A percentile compares a stretch with the other conserved stretches of the same genome.
phyloP scores from a whole-genome alignment of 1,284 basidiomycete species.

The Rugosomyces carneus region DNA sequence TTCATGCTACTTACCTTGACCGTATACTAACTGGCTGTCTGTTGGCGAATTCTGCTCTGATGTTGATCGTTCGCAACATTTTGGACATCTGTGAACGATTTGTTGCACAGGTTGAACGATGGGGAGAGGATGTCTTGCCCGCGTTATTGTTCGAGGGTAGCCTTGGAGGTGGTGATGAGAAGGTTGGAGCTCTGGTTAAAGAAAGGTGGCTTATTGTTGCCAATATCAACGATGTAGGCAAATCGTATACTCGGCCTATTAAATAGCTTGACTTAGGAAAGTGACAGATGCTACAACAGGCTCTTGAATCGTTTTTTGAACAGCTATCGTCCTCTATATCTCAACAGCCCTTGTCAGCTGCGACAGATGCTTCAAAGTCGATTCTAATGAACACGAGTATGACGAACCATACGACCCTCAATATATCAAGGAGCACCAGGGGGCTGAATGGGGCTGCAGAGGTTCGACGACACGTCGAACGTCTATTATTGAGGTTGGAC shows the following conservation, averaged over 20 bases:
- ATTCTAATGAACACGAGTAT: constrained; percentile 55
- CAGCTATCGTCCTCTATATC: constrained; percentile 70
- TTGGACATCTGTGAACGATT: constrained; percentile 81
- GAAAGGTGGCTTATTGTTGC: constrained; percentile 63
- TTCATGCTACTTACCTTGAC: constrained; percentile 79
- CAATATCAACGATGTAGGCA: constrained; percentile 67
- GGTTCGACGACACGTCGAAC: constrained; percentile 74
- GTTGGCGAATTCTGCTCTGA: constrained; percentile 61
- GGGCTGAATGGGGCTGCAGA: constrained; percentile 45
- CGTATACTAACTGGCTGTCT: constrained; percentile 77
- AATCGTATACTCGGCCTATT: constrained; percentile 1
- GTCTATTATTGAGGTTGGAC: constrained; percentile 76
- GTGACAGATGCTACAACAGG: constrained; percentile 52
- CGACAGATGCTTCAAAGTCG: constrained; percentile 63
- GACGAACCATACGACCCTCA: constrained; percentile 51
- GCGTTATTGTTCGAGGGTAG: constrained; percentile 78
- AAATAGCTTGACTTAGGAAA: constrained; percentile 3
- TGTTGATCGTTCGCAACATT: constrained; percentile 61
- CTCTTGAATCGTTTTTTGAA: constrained; percentile 71
- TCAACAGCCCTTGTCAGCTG: constrained; percentile 54
- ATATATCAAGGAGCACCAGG: constrained; percentile 39
- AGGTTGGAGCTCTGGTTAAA: constrained; percentile 63
- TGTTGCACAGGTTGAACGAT: constrained; percentile 78
- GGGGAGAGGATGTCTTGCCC: constrained; percentile 89
- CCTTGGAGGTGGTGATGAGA: constrained; percentile 45